Conservation (phyloP, 169 alveolate species). For the Perkinsus olseni region DNA sequence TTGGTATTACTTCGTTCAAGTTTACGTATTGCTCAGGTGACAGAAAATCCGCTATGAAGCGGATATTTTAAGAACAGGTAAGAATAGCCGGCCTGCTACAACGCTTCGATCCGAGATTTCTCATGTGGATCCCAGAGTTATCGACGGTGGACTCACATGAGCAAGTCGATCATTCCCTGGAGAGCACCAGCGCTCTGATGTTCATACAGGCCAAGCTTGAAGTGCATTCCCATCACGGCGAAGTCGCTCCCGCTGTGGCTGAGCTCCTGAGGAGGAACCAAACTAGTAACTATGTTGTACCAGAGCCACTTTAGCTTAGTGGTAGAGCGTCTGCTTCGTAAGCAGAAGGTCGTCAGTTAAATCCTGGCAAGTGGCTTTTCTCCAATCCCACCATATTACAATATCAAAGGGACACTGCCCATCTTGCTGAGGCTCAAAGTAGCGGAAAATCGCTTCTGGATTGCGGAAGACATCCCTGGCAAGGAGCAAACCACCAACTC, state of each 20-base stretch:
- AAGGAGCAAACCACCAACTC: background rate
- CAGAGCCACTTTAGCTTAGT: background rate
- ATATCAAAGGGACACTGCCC: background rate
- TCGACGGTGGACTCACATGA: slow-evolving; percentile 10
- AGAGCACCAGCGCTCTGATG: slow-evolving; percentile 83
- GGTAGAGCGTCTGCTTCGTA: background rate
- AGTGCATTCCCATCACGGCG: slow-evolving; percentile 77
- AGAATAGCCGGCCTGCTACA: too few species aligned
- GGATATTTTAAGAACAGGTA: too few species aligned
- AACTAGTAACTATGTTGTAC: too few species aligned
- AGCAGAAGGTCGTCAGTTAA: background rate
- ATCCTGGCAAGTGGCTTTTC: background rate
- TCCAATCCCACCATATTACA: background rate
- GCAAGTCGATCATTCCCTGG: slow-evolving; percentile 44
- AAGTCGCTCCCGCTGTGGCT: slow-evolving; percentile 42
- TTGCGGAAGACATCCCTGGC: slow-evolving; percentile 68
- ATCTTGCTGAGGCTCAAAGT: background rate
- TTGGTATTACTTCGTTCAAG: too few species aligned
- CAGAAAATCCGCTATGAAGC: too few species aligned
- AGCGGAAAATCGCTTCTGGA: slow-evolving; percentile 63
- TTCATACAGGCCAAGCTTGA: slow-evolving; percentile 73
- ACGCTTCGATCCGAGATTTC: too few species aligned
- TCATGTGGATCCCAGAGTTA: too few species aligned
- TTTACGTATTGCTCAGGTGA: too few species aligned
- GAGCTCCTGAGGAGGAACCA: background rate